Evolutionary conservation across 768 basidiomycete species (phyloP), one percentile per base, ranked within the genome.

Genomic region (Gelatoporia subvermispora): DNA sequence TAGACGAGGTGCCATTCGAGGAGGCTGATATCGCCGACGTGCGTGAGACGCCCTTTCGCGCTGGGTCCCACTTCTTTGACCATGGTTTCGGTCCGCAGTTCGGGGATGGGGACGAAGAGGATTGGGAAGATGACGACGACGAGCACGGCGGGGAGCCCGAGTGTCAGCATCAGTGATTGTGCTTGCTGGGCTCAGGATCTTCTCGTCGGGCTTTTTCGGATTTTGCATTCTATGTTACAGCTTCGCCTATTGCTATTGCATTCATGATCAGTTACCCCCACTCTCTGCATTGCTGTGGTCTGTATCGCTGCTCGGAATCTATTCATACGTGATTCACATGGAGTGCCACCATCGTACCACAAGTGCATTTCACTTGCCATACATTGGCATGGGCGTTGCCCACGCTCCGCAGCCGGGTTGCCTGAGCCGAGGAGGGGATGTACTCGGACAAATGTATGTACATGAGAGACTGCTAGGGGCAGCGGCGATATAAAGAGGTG

Each of bases 1-100:
- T 92, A 41, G 85, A 87, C 53, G 77, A 85, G 54, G 84, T 72
- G 23, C 70, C 74, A 54, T 88, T 77, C 64, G 88, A 89, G 68
- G 83, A 85, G 67, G 80, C 78, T 66, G 83, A 84, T 68, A 78
- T 88, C 70, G 78, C 79, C 63, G 86, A 89, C 72, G 87, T 91
- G 81, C 82, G 88, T 85, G 75, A 73, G 70, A 77, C 77, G 72
- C 81, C 76, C 78, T 84, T 83, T 72, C 78, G 79, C 72, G 79
- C 83, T 77, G 75, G 76, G 64, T 72, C 75, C 63, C 76, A 76
- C 65, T 88, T 86, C 82, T 88, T 85, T 83, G 85, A 88, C 67
- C 76, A 78, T 65, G 82, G 69, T 56, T 84, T 82, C 75, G 66
- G 74, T 65, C 61, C 61, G 51, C 81, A 88, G 82, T 85, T 85